Conservation (phyloP, 345 rosid genomes). For the Theobroma cacao region DNA sequence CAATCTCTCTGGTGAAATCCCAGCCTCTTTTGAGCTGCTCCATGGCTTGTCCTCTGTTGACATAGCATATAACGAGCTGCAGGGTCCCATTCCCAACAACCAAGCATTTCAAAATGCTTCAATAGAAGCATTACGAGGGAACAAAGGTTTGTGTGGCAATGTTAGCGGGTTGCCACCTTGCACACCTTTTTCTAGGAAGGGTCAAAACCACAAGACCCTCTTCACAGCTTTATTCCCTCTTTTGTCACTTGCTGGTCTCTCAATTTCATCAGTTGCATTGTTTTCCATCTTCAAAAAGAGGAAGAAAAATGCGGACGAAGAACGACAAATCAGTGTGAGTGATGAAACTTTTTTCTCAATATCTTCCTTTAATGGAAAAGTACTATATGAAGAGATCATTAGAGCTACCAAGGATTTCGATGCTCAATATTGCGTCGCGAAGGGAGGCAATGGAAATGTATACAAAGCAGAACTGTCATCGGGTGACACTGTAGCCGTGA, state of each 20-base stretch:
- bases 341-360: background rate
- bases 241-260: background rate
- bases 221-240: background rate
- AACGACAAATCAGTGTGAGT: background rate
- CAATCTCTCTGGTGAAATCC: slow-evolving; percentile 30
- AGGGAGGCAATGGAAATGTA: slow-evolving; percentile 24
- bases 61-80: slow-evolving; percentile 36
- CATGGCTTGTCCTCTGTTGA: slow-evolving; percentile 20
- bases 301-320: background rate
- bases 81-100: slow-evolving; percentile 37
- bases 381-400: slow-evolving; percentile 20
- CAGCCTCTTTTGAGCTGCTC: slow-evolving; percentile 12
- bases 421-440: slow-evolving; percentile 16
- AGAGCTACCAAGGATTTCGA: slow-evolving; percentile 25
- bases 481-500: slow-evolving; percentile 22
- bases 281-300: background rate
- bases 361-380: slow-evolving; percentile 18
- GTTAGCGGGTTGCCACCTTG: slow-evolving; percentile 27
- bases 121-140: slow-evolving; percentile 27
- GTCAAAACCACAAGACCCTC: background rate
- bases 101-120: slow-evolving; percentile 27
- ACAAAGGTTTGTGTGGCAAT: slow-evolving; percentile 38
- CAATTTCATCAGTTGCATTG: background rate
- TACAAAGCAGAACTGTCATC: slow-evolving; percentile 22
- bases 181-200: background rate